A percentile compares a stretch with the other conserved stretches of the same genome.
Conservation (phyloP, 257 asterid genomes). For the Solanum dulcamara region DNA sequence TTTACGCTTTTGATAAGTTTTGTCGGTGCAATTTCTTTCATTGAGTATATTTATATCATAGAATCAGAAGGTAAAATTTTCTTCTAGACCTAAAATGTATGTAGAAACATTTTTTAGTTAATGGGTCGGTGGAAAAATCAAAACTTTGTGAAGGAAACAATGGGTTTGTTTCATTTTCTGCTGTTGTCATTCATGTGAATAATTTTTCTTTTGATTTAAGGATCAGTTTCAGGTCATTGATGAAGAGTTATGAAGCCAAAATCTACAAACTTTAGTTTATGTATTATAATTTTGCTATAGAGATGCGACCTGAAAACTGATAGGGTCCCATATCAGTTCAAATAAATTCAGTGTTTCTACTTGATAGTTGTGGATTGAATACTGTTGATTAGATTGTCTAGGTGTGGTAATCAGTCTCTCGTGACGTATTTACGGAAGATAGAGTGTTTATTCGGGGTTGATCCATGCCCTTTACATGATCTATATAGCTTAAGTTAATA, state of each 20-base stretch:
- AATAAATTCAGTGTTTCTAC: background rate
- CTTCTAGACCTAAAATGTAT: background rate
- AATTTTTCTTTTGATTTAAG: background rate
- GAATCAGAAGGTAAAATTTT: background rate
- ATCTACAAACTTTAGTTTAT: background rate
- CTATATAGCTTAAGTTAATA: background rate
- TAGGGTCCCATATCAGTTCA: background rate
- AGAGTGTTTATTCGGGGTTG: background rate
- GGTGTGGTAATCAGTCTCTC: background rate
- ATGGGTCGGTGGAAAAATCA: background rate
- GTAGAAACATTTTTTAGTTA: background rate
- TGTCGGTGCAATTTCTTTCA: background rate
- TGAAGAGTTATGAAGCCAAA: background rate
- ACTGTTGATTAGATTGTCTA: background rate
- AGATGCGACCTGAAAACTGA: background rate
- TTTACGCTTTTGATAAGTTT: background rate
- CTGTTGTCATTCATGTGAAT: background rate
- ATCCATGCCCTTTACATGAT: background rate
- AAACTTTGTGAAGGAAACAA: background rate
- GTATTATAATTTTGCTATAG: background rate
- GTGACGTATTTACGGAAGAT: background rate
- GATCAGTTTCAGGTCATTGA: background rate
- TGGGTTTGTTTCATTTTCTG: background rate
- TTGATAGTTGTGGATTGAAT: background rate
- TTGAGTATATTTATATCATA: background rate